Evolutionary conservation across 1,139 yeast genomes (phyloP), one percentile per base, ranked within the genome.

Genomic region (Geotrichum candidum): DNA sequence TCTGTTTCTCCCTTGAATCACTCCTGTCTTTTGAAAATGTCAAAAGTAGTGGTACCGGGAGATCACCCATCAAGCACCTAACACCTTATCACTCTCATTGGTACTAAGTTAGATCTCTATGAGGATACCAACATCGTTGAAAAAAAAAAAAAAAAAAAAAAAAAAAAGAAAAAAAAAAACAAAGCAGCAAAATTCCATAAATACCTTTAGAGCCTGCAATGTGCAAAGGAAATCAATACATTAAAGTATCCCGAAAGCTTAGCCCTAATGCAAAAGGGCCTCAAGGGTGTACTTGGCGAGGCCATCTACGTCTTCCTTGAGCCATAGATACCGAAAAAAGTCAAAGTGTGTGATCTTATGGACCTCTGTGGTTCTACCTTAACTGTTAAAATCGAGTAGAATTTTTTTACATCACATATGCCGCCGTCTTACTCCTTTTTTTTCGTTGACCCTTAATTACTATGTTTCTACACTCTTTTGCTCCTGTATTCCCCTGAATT

Each of bases 1-100:
- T 91, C 60, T 92, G 98, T 77, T 92, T 92, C 77, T 87, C 96
- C 59, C 97, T 92, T 63, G 90, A 95, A 67, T 90, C 96, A 33
- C 98, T 98, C 51, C 96, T 97, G 52, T 88, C 96, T n/a, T 94
- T 92, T 75, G 97, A 94, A 78, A 94, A 94, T 78, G 98, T 94
- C 63, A 88, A 90, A 75, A 97, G 91, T 77, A 94, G 77, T 94
- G 98, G 99, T 87, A 90, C 78, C 98, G 98, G 45, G 99, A 94
- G 76, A 96, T 94, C 65, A 94, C 90, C 72, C 97, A 92, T 77
- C 98, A 94, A 78, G 94, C 97, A 72, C 98, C 98, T 22, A 96
- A 96, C 64, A 97, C 56, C 97, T 97, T 45, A 91, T 97, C 72
- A 83, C 92, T 70, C 90, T 92, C 73, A 97, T 92, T 53, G 98